Conservation (phyloP, 2,329 filamentous ascomycete species). For the Capronia americana region DNA sequence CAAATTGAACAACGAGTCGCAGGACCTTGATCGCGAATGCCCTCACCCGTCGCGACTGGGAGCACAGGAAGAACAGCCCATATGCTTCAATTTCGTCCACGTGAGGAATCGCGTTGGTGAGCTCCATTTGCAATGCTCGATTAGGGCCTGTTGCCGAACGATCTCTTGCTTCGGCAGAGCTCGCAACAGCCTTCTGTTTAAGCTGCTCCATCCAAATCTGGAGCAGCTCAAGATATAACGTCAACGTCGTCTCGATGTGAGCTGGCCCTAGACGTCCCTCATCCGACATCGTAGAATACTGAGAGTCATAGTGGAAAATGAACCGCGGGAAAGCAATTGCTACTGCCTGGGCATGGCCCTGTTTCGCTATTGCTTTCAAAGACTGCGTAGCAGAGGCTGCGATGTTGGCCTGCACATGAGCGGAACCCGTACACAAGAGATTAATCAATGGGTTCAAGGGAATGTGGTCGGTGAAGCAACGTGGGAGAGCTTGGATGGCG, state of each 20-base stretch:
- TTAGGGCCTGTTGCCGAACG: conserved; percentile 38
- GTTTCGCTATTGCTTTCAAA: conserved; percentile 90
- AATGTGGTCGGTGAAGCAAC: conserved; percentile 89
- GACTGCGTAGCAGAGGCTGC: conserved; percentile 91
- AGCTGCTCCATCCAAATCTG: conserved; percentile 99
- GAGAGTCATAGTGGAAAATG: conserved; percentile 98
- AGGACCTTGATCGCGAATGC: conserved; percentile 91
- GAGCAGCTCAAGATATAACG: conserved; percentile 89
- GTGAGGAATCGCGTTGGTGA: conserved; percentile 87
- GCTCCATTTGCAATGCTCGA: conserved; percentile 77
- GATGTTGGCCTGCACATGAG: conserved; percentile 91
- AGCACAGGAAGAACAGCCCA: conserved; percentile 95
- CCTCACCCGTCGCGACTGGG: conserved; percentile 87
- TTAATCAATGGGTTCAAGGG: conserved; percentile 94
- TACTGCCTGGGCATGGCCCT: conserved; percentile 91
- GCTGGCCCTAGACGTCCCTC: conserved; percentile 92
- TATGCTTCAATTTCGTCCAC: conserved; percentile 98
- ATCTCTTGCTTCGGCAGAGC: conserved; percentile 68
- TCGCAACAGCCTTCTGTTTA: conserved; percentile 79
- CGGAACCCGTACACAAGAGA: conserved; percentile 92
- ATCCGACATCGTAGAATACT: conserved; percentile 97
- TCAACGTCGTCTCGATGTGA: conserved; percentile 92
- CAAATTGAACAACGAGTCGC: conserved; percentile 90
- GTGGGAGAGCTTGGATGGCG: conserved; percentile 89
- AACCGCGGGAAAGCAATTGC: conserved; percentile 96